Base-by-base conservation (phyloP, 176 grass and related monocot species). In the Avena atlantica region DNA sequence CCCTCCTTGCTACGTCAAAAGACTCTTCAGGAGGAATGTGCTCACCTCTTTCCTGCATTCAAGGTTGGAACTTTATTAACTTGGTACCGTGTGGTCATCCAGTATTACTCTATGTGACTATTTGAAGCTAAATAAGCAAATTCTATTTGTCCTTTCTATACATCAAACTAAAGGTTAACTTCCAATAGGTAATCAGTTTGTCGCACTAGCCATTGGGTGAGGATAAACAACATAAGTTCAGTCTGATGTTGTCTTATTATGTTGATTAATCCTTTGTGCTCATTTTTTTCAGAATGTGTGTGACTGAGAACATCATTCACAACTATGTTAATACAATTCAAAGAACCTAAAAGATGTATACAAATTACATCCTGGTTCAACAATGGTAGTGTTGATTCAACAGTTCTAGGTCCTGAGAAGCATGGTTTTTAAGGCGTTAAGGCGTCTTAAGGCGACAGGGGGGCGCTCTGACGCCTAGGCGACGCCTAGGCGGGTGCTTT, bases 11-110 rank as follows among this genome's bases (percentile, higher is more conserved):
- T 51, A 96, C 87, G 69, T 99, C 97, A 81, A 94, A 93, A 69
- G 94, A 99, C 55, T 99, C 97, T 91, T 99, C 97, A 9, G 90
- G 87, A 81, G 97, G 97, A 94, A 99, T 90, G 70, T 94, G 88
- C 74, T 99, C 97, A 87, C 97, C 94, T 88, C 97, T 96, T 92
- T 99, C 97, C 97, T 99, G 89, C 20, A 94, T 72, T 73, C 58
- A 81, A 88, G 17, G 55, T 63, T 86, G 14, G 40, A 49, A 20
- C 16, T 47, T 85, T n/a, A 15, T 8, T 47, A 60, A 70, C 68
- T 61, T 60, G 17, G 19, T 77, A 34, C 21, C 45, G 2, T 62
- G 48, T 5, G 44, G 14, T 67, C 80, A 69, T 24, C 42, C 31
- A 60, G 27, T 70, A 20, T 78, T 12, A 80, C 14, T 67, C 47